Percentiles rank a stretch among this genome's conserved stretches.
Conservation (phyloP, 495 filamentous ascomycete genomes). For the Trichoderma parareesei region DNA sequence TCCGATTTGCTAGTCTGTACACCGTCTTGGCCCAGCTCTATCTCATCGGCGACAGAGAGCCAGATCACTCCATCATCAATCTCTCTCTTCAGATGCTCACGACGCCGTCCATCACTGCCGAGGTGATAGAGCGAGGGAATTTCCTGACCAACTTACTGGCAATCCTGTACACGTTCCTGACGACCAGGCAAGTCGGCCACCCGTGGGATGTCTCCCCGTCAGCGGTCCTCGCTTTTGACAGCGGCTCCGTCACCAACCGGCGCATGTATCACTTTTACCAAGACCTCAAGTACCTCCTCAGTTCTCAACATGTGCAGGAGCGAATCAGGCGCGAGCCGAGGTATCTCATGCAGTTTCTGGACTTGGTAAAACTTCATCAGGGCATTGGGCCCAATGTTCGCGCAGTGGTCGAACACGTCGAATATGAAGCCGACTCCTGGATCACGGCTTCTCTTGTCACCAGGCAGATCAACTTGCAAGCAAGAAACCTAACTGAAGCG, state of each 20-base stretch:
- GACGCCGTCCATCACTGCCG: conserved; percentile 88
- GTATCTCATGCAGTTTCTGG: conserved; percentile 89
- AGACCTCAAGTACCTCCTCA: conserved; percentile 82
- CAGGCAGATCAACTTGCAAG: conserved; percentile 86
- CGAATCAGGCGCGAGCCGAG: conserved; percentile 71
- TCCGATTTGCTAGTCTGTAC: conserved; percentile 89
- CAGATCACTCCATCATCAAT: conserved; percentile 97
- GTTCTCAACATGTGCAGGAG: conserved; percentile 77
- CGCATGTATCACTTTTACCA: conserved; percentile 96
- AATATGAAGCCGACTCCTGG: conserved; percentile 97
- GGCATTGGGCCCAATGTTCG: conserved; percentile 92
- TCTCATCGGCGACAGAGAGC: conserved; percentile 91
- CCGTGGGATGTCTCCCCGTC: conserved; percentile 76
- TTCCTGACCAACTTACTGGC: conserved; percentile 92
- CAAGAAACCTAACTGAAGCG: conserved; percentile 77
- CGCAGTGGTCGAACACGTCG: conserved; percentile 89
- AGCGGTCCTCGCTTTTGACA: conserved; percentile 83
- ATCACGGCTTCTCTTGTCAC: conserved; percentile 93
- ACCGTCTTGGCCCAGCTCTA: conserved; percentile 90
- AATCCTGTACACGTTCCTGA: conserved; percentile 94
- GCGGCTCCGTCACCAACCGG: conserved; percentile 85
- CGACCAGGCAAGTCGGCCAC: conserved; percentile 88
- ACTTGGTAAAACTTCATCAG: conserved; percentile 90
- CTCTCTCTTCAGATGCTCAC: conserved; percentile 94
- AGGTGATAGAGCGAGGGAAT: conserved; percentile 91